Base-by-base conservation (phyloP, 202 grass and related monocot genomes). In the Carex sylvatica region DNA sequence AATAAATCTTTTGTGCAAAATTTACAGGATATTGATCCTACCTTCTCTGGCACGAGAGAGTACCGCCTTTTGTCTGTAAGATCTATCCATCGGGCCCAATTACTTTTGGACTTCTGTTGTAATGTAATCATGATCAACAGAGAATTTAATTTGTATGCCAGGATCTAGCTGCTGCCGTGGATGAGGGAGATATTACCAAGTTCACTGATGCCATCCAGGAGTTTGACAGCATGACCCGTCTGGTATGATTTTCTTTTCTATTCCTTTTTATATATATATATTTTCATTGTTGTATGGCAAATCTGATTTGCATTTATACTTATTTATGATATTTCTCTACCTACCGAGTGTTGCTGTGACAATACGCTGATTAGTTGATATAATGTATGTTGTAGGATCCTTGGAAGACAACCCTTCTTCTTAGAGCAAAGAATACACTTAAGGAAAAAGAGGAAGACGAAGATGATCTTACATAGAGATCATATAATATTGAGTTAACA, bases 341-440 rank as follows among this genome's bases (percentile, higher is more conserved):
- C 28, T 56, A 33, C 13, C 58, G 28, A 44, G 19, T 59, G 31
- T 72, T 71, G 33, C 16, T 7, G 83, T 74, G 53, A 56, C 16
- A 51, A 28, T 68, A 64, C 8, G 71, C 67, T 80, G 30, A 58
- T 74, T 22, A 73, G 68, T 67, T 13, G 11, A 63, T 70, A 51
- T 6, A 42, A 11, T 30, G 61, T 67, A 81, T 49, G 42, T 35
- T 55, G 76, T 84, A 97, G 94, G 94, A 97, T 91, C 86, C 89
- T 81, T 97, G 94, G 94, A 97, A 94, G 89, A 97, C 94, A 11
- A 94, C 88, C 6, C 88, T 97, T 54, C 92, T 97, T 19, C 90
- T 97, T 16, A 92, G 86, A 84, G 90, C 86, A 38, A 97, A 97
- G 88, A 94, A 92, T 82, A 86, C 91, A 14, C 69, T 97, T 26